Conservation (phyloP, 352 stramenopile genomes). For the Pythium coloratum region DNA sequence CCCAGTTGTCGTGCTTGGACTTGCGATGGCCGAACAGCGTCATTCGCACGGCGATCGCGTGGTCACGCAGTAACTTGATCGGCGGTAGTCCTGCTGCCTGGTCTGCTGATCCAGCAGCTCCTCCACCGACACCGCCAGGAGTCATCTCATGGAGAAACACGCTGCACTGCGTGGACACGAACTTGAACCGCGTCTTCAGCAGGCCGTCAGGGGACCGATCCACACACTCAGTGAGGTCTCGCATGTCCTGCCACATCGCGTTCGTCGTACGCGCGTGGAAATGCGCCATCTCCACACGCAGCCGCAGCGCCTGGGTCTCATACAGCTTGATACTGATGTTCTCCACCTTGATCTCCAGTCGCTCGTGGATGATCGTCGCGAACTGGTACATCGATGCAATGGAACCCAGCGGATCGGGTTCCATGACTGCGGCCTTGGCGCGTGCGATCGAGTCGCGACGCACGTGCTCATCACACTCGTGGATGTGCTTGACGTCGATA, state of each 20-base stretch:
- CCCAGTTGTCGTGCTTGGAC: conserved; percentile 42
- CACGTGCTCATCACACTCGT: conserved; percentile 52
- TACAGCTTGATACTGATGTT: conserved; percentile 61
- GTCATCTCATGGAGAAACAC: conserved; percentile 31
- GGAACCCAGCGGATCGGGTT: conserved; percentile 60
- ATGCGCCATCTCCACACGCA: conserved; percentile 39
- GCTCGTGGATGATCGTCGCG: conserved; percentile 50
- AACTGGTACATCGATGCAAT: conserved; percentile 64
- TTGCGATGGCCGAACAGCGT: conserved; percentile 56
- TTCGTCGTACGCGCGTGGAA: conserved; percentile 65
- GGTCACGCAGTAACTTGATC: conserved; percentile 41
- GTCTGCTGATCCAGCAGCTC: neutral
- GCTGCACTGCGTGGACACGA: conserved; percentile 54
- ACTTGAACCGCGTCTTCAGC: conserved; percentile 69
- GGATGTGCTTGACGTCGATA: conserved; percentile 46
- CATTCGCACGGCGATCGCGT: conserved; percentile 47
- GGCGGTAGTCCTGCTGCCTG: conserved; percentile 3
- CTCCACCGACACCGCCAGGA: neutral
- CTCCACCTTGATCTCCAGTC: conserved; percentile 46
- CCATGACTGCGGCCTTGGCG: conserved; percentile 37
- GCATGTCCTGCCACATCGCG: conserved; percentile 65
- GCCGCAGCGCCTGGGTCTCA: conserved; percentile 30
- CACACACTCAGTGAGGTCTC: conserved; percentile 51
- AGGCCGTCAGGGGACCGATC: conserved; percentile 60
- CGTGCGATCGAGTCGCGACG: conserved; percentile 34